These are phyloP conservation scores for Xenosphaeropsis pyriputrescens DNA, from an alignment of 2,329 filamentous ascomycete genomes.

Conservation along the genomic window DNA sequence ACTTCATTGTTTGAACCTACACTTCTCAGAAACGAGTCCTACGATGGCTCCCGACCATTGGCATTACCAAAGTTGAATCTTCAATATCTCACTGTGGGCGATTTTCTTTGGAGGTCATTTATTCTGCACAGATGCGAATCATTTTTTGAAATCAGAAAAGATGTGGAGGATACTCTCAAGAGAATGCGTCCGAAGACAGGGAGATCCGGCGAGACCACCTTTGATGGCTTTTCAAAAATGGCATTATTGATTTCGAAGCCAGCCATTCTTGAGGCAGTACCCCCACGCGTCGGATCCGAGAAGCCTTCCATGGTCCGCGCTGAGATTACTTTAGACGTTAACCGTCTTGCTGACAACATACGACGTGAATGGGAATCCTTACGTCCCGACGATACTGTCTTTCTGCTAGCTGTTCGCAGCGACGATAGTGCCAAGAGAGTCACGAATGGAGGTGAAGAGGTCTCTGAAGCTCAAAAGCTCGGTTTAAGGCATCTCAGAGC, in stretches of 20 bases:
- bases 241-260: slow-evolving; percentile 76
- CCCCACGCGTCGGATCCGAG: slow-evolving; percentile 68
- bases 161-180: slow-evolving; percentile 72
- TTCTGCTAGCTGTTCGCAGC: slow-evolving; percentile 64
- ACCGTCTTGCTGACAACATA: slow-evolving; percentile 59
- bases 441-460: slow-evolving; percentile 34
- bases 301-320: slow-evolving; percentile 75
- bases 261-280: slow-evolving; percentile 73
- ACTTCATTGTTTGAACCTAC: slow-evolving; percentile 63
- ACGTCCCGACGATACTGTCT: slow-evolving; percentile 77
- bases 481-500: slow-evolving; percentile 61
- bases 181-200: slow-evolving; percentile 58
- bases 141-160: slow-evolving; percentile 85
- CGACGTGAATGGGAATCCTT: slow-evolving; percentile 83
- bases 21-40: slow-evolving; percentile 68
- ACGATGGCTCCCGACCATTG: slow-evolving; percentile 75
- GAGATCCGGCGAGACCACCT: slow-evolving; percentile 51
- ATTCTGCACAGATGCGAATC: slow-evolving; percentile 79
- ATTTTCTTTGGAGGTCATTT: slow-evolving; percentile 94
- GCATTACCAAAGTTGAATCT: slow-evolving; percentile 90
- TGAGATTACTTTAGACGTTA: slow-evolving; percentile 75
- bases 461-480: slow-evolving; percentile 41
- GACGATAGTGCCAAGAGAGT: slow-evolving; percentile 30
- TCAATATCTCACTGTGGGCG: slow-evolving; percentile 86
- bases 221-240: slow-evolving; percentile 83